Percentiles rank a stretch among this genome's conserved stretches.
Conservation (phyloP, 805 yeast species). For the Candida sonorensis region DNA sequence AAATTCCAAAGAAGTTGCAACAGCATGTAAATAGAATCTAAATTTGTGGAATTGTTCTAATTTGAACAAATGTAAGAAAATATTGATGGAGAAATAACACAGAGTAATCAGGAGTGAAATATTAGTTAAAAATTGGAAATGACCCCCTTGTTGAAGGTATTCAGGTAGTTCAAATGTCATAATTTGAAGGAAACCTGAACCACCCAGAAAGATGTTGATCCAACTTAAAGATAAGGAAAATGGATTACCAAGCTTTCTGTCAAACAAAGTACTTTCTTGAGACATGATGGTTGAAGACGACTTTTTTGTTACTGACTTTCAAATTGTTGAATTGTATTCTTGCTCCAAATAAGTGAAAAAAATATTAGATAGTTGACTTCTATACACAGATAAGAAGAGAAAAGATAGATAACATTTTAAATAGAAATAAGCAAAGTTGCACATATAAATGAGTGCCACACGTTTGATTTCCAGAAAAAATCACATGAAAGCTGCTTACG, state of each 20-base stretch:
- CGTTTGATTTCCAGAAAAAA: no score
- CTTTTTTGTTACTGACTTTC: no score
- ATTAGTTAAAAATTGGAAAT: conserved; percentile 67
- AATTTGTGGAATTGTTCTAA: conserved; percentile 7
- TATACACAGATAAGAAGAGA: no score
- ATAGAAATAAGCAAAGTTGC: no score
- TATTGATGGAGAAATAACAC: conserved; percentile 33
- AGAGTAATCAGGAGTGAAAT: conserved; percentile 46
- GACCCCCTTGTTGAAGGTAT: conserved; percentile 50
- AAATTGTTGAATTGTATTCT: no score
- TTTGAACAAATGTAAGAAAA: conserved; percentile 31
- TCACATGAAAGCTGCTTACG: no score
- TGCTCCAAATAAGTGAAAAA: no score
- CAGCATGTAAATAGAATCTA: conserved; percentile 42
- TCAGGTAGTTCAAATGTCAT: conserved; percentile 36
- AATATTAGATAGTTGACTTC: no score
- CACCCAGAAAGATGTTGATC: conserved; percentile 8
- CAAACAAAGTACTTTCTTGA: conserved; percentile 1
- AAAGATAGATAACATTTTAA: no score
- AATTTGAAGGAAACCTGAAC: conserved; percentile 9
- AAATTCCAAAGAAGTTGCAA: conserved; percentile 51
- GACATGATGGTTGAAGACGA: no score
- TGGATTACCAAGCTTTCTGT: conserved; percentile 5
- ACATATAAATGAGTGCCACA: no score
- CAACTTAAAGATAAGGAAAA: conserved; percentile 12